Conservation (phyloP, 768 basidiomycete genomes). For the Hygrocybe coccinea region DNA sequence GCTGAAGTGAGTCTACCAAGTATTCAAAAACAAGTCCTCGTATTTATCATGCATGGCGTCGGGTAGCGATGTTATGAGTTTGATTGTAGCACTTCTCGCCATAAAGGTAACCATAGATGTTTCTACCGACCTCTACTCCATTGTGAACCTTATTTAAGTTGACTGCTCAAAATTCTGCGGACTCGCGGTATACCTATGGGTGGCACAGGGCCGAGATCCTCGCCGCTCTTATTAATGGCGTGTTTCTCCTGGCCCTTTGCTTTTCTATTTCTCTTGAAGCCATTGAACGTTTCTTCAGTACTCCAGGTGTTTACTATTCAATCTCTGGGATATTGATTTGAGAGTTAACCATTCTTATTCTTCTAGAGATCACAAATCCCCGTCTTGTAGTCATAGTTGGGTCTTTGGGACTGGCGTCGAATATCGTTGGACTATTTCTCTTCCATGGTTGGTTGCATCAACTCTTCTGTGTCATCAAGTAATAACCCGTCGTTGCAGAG, state of each 20-base stretch:
- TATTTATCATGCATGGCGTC: slow-evolving; percentile 5
- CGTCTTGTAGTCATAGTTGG: slow-evolving; percentile 88
- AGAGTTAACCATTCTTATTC: slow-evolving; percentile 1
- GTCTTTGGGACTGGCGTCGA: slow-evolving; percentile 81
- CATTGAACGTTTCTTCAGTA: slow-evolving; percentile 79
- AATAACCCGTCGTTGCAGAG: slow-evolving; percentile 37
- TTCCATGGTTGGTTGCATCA: slow-evolving; percentile 71
- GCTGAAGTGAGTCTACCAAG: slow-evolving; percentile 70
- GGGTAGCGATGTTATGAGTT: slow-evolving; percentile 89
- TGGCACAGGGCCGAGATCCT: slow-evolving; percentile 98
- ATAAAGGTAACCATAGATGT: slow-evolving; percentile 54
- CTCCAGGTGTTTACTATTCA: slow-evolving; percentile 52
- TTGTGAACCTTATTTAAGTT: slow-evolving; percentile 42
- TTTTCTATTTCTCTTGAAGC: slow-evolving; percentile 95
- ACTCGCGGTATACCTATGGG: slow-evolving; percentile 91
- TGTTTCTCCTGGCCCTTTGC: slow-evolving; percentile 94
- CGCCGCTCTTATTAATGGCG: slow-evolving; percentile 92
- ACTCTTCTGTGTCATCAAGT: slow-evolving; percentile 3
- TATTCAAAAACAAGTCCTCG: slow-evolving; percentile 2
- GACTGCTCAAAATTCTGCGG: slow-evolving; percentile 50
- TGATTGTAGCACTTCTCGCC: slow-evolving; percentile 92
- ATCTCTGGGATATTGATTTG: neutral
- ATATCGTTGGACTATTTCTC: slow-evolving; percentile 87
- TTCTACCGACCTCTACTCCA: slow-evolving; percentile 1
- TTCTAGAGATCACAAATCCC: slow-evolving; percentile 81